A percentile compares a stretch with the other conserved stretches of the same genome.
Evolutionary conservation across 805 yeast species (phyloP).

Genomic region (Torulaspora delbrueckii): DNA sequence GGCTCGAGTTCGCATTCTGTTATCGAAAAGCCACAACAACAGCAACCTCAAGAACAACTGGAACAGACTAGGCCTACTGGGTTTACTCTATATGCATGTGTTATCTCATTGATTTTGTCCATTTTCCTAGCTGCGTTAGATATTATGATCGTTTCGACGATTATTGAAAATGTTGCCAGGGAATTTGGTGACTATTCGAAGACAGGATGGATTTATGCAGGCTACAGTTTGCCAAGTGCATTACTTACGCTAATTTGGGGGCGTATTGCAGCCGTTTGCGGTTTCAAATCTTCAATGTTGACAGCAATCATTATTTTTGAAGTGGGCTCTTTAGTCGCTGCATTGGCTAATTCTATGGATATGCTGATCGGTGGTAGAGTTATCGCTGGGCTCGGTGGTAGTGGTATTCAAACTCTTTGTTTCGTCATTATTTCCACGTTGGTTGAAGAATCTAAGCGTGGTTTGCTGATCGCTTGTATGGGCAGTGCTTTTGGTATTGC

Average conservation of each 20-base stretch:
- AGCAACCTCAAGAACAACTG: background rate
- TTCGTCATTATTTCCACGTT: slow-evolving; percentile 47
- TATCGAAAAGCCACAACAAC: background rate
- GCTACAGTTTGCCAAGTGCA: slow-evolving; percentile 51
- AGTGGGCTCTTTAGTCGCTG: slow-evolving; percentile 57
- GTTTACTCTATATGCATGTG: slow-evolving; percentile 11
- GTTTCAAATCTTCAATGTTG: slow-evolving; percentile 48
- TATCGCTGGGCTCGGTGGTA: slow-evolving; percentile 67
- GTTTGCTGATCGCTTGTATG: slow-evolving; percentile 22
- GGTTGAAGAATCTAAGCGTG: slow-evolving; percentile 27
- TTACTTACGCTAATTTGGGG: slow-evolving; percentile 55
- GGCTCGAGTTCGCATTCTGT: background rate
- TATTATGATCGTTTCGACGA: slow-evolving; percentile 53
- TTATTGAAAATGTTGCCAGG: slow-evolving; percentile 46
- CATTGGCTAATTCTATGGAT: slow-evolving; percentile 49
- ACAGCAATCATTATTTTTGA: slow-evolving; percentile 51
- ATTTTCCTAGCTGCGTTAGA: slow-evolving; percentile 45
- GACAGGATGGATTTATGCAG: slow-evolving; percentile 56
- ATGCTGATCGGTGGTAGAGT: slow-evolving; percentile 68
- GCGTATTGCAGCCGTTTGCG: slow-evolving; percentile 50
- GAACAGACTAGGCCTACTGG: slow-evolving; percentile 7
- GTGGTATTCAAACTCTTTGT: slow-evolving; percentile 56
- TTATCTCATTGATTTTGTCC: slow-evolving; percentile 20
- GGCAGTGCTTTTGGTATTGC: slow-evolving; percentile 43
- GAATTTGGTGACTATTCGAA: slow-evolving; percentile 47